Conservation (phyloP, 352 stramenopile species). For the Aphanomyces astaci region DNA sequence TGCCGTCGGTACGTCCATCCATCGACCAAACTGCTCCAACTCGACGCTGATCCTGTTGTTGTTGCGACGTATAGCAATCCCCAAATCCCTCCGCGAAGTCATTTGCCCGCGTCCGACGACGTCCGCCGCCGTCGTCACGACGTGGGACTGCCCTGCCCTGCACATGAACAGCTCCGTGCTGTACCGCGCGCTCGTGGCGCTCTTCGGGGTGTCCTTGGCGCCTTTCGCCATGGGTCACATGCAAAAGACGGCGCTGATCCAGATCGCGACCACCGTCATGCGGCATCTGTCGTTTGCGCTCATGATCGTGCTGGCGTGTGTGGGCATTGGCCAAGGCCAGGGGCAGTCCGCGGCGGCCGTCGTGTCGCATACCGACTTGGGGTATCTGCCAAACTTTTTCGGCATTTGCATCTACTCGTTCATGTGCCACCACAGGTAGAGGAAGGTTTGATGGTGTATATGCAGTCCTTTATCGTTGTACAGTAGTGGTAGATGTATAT, state of each 20-base stretch:
- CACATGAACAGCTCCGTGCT: slow-evolving; percentile 66
- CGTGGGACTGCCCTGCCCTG: slow-evolving; percentile 61
- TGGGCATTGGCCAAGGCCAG: slow-evolving; percentile 60
- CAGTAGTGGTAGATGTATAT: no score
- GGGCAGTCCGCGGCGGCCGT: slow-evolving; percentile 56
- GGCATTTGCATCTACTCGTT: slow-evolving; percentile 86
- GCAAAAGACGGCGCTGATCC: slow-evolving; percentile 72
- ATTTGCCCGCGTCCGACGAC: slow-evolving; percentile 57
- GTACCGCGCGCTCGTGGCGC: slow-evolving; percentile 71
- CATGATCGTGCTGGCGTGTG: slow-evolving; percentile 68
- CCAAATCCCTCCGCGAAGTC: slow-evolving; percentile 81
- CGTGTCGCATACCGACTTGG: slow-evolving; percentile 58
- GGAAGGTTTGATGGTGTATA: background rate
- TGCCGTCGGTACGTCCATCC: slow-evolving; percentile 72
- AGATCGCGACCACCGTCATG: slow-evolving; percentile 74
- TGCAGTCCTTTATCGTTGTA: slow-evolving; percentile 19
- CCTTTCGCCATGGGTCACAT: slow-evolving; percentile 76
- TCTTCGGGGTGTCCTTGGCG: slow-evolving; percentile 63
- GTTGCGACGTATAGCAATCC: slow-evolving; percentile 55
- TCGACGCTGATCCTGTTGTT: no score
- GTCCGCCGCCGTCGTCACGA: slow-evolving; percentile 27
- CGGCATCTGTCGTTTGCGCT: slow-evolving; percentile 75
- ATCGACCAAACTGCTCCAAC: no score
- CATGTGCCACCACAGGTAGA: slow-evolving; percentile 85
- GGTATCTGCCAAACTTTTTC: slow-evolving; percentile 75